Evolutionary conservation across 1,284 basidiomycete genomes (phyloP).

Genomic region (Naganishia liquefaciens): DNA sequence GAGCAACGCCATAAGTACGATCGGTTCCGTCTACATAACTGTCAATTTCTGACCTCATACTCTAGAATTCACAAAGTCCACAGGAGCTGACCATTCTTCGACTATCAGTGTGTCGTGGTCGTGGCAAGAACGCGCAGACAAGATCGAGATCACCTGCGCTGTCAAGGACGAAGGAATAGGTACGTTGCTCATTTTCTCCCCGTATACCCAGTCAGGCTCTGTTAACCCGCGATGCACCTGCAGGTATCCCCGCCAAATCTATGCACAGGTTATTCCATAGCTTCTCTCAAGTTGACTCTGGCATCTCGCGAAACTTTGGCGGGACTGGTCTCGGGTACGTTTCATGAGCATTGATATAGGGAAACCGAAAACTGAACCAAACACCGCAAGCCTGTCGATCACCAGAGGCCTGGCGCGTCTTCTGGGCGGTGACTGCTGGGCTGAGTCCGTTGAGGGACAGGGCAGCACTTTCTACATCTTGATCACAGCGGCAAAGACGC

Average conservation of each 20-base stretch:
- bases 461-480: slow-evolving; percentile 51
- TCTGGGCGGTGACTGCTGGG: slow-evolving; percentile 47
- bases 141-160: slow-evolving; percentile 35
- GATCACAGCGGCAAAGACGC: slow-evolving; percentile 34
- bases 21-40: neutral
- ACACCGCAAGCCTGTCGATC: slow-evolving; percentile 43
- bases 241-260: slow-evolving; percentile 26
- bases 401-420: slow-evolving; percentile 46
- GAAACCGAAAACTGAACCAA: neutral
- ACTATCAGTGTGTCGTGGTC: slow-evolving; percentile 30
- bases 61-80: slow-evolving; percentile 41
- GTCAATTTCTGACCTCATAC: neutral
- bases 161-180: slow-evolving; percentile 48
- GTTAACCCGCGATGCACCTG: neutral
- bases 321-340: slow-evolving; percentile 42
- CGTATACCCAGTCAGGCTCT: neutral
- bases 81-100: slow-evolving; percentile 8
- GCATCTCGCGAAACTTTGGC: slow-evolving; percentile 39
- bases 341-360: neutral
- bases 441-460: slow-evolving; percentile 43
- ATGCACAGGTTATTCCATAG: slow-evolving; percentile 49
- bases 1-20: slow-evolving; percentile 46
- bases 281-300: slow-evolving; percentile 50
- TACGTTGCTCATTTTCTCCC: neutral
- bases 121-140: slow-evolving; percentile 21